These are phyloP conservation scores for Skeletonema marinoi DNA, from an alignment of 108 stramenopile species.

Conservation along the genomic window DNA sequence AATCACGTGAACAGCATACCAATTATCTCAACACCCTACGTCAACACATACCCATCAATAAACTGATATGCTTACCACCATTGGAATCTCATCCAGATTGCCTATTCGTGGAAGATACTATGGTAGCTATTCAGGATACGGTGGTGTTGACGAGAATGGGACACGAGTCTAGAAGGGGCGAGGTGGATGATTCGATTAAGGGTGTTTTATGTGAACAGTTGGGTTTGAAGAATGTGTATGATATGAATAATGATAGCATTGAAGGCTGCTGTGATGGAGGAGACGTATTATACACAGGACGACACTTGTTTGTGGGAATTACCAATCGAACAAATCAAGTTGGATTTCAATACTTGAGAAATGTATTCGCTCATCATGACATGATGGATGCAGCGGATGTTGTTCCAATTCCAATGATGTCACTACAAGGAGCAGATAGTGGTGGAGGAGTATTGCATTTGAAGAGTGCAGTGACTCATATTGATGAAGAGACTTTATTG, in stretches of 20 bases:
- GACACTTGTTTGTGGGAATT: constrained; percentile 74
- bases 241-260: constrained; percentile 43
- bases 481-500: constrained; percentile 61
- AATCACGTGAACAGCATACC: constrained; percentile 49
- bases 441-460: constrained; percentile 59
- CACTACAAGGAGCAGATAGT: neutral
- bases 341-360: constrained; percentile 44
- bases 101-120: constrained; percentile 81
- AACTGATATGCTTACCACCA: constrained; percentile 41
- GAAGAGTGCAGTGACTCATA: constrained; percentile 68
- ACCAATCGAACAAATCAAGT: constrained; percentile 59
- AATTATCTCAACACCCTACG: constrained; percentile 48
- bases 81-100: constrained; percentile 64
- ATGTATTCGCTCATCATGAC: constrained; percentile 28
- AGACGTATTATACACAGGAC: constrained; percentile 65
- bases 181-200: constrained; percentile 55
- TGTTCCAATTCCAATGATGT: constrained; percentile 40
- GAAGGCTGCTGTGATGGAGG: constrained; percentile 62
- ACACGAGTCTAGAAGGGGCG: constrained; percentile 58
- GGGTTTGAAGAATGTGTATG: constrained; percentile 41
- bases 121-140: constrained; percentile 51
- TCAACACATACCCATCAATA: constrained; percentile 31
- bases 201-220: constrained; percentile 25
- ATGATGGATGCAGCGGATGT: constrained; percentile 8
- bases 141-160: constrained; percentile 60